Evolutionary conservation across 768 basidiomycete genomes (phyloP).

Genomic region (Lactarius deliciosus): DNA sequence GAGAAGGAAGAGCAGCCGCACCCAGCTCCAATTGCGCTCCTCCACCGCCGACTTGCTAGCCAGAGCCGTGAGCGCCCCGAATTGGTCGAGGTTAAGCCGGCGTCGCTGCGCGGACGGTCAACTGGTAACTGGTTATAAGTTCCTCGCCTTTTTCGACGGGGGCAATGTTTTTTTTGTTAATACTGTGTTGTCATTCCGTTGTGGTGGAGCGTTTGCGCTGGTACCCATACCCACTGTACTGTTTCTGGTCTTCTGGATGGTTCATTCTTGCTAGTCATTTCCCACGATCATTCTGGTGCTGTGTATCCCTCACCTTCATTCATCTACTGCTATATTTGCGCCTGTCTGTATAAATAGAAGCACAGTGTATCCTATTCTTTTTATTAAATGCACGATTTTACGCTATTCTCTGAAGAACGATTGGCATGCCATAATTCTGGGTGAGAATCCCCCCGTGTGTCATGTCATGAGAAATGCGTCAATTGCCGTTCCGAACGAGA

Average conservation of each 20-base stretch:
- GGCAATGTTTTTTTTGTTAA: not conserved
- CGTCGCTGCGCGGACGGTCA: constrained; percentile 16
- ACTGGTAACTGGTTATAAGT: constrained; percentile 22
- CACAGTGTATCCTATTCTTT: constrained; percentile 19
- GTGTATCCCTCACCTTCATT: constrained; percentile 1
- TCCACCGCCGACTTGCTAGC: constrained; percentile 21
- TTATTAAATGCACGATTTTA: constrained; percentile 9
- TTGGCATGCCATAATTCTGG: not conserved
- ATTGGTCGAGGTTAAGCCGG: constrained; percentile 19
- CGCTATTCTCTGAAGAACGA: not conserved
- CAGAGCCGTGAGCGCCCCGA: constrained; percentile 25
- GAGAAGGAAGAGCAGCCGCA: constrained; percentile 7
- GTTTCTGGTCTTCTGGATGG: not conserved
- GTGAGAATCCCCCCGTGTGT: not conserved
- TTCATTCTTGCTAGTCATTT: not conserved
- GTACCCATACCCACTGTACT: not conserved
- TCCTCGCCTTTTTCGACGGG: too few species aligned
- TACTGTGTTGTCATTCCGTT: not conserved
- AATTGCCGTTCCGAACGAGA: constrained; percentile 25
- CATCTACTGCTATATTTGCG: not conserved
- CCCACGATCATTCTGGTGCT: constrained; percentile 1
- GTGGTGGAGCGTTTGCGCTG: not conserved
- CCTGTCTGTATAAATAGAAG: constrained; percentile 21
- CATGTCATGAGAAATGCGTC: not conserved
- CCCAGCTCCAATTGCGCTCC: not conserved